Conservation (phyloP, 208 protist genomes). For the Wallacemonas sp. region DNA sequence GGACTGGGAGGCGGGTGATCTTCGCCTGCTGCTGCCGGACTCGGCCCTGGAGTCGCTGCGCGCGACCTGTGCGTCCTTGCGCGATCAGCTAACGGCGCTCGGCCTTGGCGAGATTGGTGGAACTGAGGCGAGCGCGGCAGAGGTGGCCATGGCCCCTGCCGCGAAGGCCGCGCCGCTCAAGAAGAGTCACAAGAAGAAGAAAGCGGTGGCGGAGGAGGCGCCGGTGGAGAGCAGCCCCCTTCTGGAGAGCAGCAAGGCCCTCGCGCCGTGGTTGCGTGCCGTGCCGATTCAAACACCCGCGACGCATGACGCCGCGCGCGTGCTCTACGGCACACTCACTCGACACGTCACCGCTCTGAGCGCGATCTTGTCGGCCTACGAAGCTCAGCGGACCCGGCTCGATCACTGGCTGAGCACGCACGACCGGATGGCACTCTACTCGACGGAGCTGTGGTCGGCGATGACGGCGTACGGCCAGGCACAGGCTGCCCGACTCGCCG, state of each 20-base stretch:
- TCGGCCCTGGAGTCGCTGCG: not conserved
- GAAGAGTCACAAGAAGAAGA: not conserved
- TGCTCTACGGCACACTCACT: not conserved
- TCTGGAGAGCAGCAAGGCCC: too few species aligned
- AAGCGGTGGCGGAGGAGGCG: too few species aligned
- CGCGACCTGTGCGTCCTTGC: not conserved
- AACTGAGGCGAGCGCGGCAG: too few species aligned
- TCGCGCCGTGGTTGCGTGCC: too few species aligned
- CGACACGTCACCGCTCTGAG: not conserved
- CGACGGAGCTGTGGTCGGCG: not conserved
- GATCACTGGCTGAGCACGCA: not conserved
- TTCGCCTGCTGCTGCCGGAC: slow-evolving; percentile 5
- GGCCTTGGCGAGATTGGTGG: too few species aligned
- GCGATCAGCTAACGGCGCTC: not conserved
- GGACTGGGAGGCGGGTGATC: slow-evolving; percentile 9
- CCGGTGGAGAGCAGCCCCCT: too few species aligned
- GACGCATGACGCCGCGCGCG: not conserved
- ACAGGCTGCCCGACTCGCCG: not conserved
- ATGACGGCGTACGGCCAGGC: slow-evolving; percentile 1
- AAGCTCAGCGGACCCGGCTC: not conserved
- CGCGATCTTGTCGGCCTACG: not conserved
- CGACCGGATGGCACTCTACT: not conserved
- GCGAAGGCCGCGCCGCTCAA: too few species aligned
- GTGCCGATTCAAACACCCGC: not conserved
- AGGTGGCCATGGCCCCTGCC: too few species aligned